phyloP scores from a whole-genome alignment of 345 rosid species.

The Syzygium grande region DNA sequence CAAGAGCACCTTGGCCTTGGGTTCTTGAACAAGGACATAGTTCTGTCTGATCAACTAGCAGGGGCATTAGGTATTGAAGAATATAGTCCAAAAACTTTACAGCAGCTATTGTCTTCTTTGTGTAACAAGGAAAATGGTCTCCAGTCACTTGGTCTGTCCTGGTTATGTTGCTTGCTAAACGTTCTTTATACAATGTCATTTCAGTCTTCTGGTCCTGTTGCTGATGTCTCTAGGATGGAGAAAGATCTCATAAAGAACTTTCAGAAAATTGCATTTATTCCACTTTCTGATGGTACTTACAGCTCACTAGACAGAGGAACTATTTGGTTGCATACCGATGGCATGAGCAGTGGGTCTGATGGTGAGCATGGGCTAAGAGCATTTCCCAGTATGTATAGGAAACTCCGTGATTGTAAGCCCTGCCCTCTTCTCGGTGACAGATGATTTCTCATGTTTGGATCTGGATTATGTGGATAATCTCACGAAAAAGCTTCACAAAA shows the following conservation, averaged over 20 bases:
- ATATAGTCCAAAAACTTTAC: conserved; percentile 64
- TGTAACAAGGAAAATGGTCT: conserved; percentile 48
- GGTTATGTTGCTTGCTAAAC: conserved; percentile 68
- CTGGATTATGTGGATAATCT: conserved; percentile 28
- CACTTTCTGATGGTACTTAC: conserved; percentile 76
- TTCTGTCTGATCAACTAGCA: conserved; percentile 73
- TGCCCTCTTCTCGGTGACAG: conserved; percentile 45
- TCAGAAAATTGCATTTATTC: conserved; percentile 61
- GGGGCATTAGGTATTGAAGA: conserved; percentile 76
- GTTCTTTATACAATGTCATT: conserved; percentile 40
- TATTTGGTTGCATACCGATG: conserved; percentile 77
- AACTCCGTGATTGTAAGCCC: conserved; percentile 63
- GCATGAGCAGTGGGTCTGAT: conserved; percentile 22
- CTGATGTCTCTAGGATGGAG: conserved; percentile 24
- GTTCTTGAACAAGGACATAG: conserved; percentile 64
- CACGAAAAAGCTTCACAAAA: conserved; percentile 51
- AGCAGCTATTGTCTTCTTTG: conserved; percentile 52
- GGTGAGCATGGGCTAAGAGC: conserved; percentile 44
- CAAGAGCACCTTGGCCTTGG: conserved; percentile 81
- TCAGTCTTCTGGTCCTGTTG: conserved; percentile 36
- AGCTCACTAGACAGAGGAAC: conserved; percentile 67
- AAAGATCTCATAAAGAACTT: conserved; percentile 38
- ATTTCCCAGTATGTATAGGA: conserved; percentile 63
- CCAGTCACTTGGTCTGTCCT: conserved; percentile 52
- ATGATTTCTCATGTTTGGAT: conserved; percentile 21